Base-by-base conservation (phyloP, 2,329 filamentous ascomycete species). In the Fusarium sp. region DNA sequence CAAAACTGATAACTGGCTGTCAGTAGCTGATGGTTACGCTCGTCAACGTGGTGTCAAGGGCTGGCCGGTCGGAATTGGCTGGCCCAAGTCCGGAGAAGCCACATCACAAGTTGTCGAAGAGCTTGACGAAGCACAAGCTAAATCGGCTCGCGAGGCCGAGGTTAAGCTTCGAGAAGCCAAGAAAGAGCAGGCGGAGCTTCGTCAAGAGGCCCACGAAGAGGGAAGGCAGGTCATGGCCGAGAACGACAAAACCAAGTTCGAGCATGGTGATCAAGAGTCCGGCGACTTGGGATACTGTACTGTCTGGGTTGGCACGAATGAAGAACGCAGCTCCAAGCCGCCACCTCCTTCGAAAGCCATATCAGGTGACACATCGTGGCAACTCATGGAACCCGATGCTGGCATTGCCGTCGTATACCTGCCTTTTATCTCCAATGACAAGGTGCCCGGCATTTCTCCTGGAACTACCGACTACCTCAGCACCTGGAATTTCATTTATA, bases 401-500 rank as follows among this genome's bases (percentile, higher is more conserved):
- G 96, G 96, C 17, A 91, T 99, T 40, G 87, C 94, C 0, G 90
- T 99, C 5, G 84, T 97, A 17, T 99, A 99, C 80, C 90, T 97
- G 74, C 96, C 96, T 0, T 90, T 97, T 65, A 83, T 98, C 15
- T 87, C 91, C 28, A 98, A 99, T 76, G 86, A 90, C 0, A 90
- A 91, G 62, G 90, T 93, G 0, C 86, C 90, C 0, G 92, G 88
- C 43, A 90, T 98, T n/a, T 91, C 97, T 70, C 96, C 96, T 0
- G 89, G 90, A 24, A 87, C 86, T 4, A 92, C 88, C 53, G 93
- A 97, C 62, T 98, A 94, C 79, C 89, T 98, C 83, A 93, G 89
- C 71, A 99, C 96, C 0, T 99, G 96, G 96, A 99, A 99, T 76
- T 98, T 98, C 76, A 90, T 97, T 30, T 99, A 98, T 78, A 96